Evolutionary conservation across 83 land plant genomes (phyloP).

Genomic region (Picea abies): DNA sequence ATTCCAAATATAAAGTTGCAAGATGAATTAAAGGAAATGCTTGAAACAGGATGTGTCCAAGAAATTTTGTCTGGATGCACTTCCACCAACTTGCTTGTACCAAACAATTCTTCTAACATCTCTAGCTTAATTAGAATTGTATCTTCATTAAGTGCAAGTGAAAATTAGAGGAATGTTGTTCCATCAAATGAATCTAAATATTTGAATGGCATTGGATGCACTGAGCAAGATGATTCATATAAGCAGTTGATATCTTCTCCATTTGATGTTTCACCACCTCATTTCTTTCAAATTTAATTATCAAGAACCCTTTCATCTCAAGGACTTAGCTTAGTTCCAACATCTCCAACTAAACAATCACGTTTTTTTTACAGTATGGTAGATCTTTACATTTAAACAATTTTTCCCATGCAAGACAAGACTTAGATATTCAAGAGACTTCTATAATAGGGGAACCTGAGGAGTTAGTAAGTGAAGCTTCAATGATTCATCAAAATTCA

Average conservation of each 20-base stretch:
- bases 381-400: background rate
- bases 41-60: too few relatives aligned
- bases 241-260: background rate
- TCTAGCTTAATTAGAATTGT: too few relatives aligned
- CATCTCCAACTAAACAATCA: background rate
- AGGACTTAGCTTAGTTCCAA: background rate
- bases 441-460: too few relatives aligned
- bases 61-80: too few relatives aligned
- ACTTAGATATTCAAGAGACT: too few relatives aligned
- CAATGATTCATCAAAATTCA: background rate
- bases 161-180: background rate
- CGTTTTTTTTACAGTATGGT: background rate
- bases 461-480: background rate
- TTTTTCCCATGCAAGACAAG: background rate
- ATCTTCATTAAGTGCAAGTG: background rate
- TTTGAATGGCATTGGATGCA: background rate
- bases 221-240: background rate
- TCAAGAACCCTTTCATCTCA: background rate
- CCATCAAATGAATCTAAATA: background rate
- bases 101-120: too few relatives aligned
- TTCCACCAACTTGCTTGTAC: too few relatives aligned
- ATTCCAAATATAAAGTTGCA: too few relatives aligned
- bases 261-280: background rate
- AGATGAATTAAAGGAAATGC: too few relatives aligned
- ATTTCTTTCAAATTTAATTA: too few relatives aligned